Evolutionary conservation across 129 eudicot species (phyloP), one percentile per base, ranked within the genome.

Genomic region (Tagetes patula): DNA sequence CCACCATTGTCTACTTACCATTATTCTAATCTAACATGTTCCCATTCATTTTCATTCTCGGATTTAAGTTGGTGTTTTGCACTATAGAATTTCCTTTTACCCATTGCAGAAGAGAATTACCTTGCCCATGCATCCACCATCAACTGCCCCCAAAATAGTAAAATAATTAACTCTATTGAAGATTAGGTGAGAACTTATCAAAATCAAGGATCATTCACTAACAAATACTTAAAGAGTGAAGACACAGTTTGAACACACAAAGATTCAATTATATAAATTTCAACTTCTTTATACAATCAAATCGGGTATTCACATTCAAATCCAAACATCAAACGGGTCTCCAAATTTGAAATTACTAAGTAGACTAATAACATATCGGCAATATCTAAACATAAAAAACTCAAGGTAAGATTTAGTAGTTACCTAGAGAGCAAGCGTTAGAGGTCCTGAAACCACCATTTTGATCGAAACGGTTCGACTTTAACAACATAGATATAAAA

Each of bases 391-490:
- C 10, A 43, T 7, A 43, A 43, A 43, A 43, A 43, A 10, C 48
- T 0, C 48, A 65, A 40, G 4, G 20, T 58, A 47, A 74, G 67
- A 45, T 43, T 9, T 0, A 52, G 54, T 31, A 47, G 62, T 50
- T 47, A 90, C 96, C 96, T 83, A 94, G 5, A 91, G 27, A 20
- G 27, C 96, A 72, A 94, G 81, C 45, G 94, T 90, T 55, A 87
- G 80, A 67, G 89, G 91, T 77, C 84, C 94, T 83, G 96, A 73
- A 73, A 81, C 86, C 84, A 80, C 91, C 87, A 83, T 89, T 83
- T 67, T 50, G 54, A 65, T 54, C 52, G 75, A 71, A 55, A 20
- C 27, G 27, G 27, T 20, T 20, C 27, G 27, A 20, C 27, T 20
- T 20, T 20, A 20, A 20, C 27, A 20, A 20, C 27, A 20, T 20